A percentile compares a stretch with the other conserved stretches of the same genome.
Evolutionary conservation across 306 rosid species (phyloP).

Genomic region (Ammopiptanthus mongolicus): DNA sequence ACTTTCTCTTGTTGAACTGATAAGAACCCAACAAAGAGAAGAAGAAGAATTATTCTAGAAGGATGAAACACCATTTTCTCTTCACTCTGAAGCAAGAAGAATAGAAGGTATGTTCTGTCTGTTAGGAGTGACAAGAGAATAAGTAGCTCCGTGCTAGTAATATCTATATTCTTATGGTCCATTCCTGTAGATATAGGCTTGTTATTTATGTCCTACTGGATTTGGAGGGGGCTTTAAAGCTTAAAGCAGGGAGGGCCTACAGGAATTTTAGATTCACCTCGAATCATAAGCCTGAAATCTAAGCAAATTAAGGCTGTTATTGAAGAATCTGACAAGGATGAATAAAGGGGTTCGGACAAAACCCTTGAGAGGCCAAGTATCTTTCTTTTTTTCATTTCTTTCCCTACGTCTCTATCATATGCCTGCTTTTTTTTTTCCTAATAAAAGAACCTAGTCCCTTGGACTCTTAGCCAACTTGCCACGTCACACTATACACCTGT

Average conservation of each 20-base stretch:
- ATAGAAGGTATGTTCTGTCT: conserved; percentile 32
- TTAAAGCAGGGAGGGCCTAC: conserved; percentile 53
- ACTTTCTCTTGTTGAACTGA: conserved; percentile 44
- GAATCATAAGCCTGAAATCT: conserved; percentile 58
- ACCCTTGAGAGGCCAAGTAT: conserved; percentile 85
- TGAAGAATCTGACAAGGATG: conserved; percentile 77
- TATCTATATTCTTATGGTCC: conserved; percentile 39
- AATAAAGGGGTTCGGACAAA: conserved; percentile 65
- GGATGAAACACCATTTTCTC: conserved; percentile 52
- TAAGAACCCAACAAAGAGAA: conserved; percentile 57
- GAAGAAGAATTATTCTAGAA: conserved; percentile 41
- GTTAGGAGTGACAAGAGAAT: conserved; percentile 38
- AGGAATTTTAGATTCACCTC: conserved; percentile 69
- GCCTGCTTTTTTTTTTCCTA: conserved; percentile 57
- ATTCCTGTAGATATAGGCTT: conserved; percentile 61
- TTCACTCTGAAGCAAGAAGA: conserved; percentile 35
- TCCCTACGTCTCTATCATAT: conserved; percentile 47
- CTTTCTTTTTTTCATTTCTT: conserved; percentile 52
- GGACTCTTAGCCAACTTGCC: conserved; percentile 39
- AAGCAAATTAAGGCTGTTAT: conserved; percentile 74
- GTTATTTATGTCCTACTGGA: conserved; percentile 49
- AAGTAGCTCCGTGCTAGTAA: conserved; percentile 19
- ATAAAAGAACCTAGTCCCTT: conserved; percentile 29
- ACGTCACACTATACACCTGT: conserved; percentile 30
- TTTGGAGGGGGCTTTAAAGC: conserved; percentile 59